Conservation (phyloP, 2,329 filamentous ascomycete species). For the Fusarium pininemorale region DNA sequence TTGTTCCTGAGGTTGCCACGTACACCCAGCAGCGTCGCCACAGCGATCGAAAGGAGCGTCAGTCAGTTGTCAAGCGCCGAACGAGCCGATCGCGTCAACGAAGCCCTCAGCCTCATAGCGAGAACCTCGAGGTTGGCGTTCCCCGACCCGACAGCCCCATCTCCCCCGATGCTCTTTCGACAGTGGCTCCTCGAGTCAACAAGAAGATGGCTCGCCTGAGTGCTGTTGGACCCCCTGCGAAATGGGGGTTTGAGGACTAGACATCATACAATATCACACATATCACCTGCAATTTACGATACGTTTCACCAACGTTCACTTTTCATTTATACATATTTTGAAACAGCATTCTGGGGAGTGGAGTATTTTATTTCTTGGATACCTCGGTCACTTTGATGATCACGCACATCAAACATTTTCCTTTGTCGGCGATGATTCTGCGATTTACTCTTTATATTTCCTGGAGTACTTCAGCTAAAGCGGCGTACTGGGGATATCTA, state of each 20-base stretch:
- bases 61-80: conserved; percentile 17
- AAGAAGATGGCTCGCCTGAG: conserved; percentile 54
- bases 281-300: conserved; percentile 10
- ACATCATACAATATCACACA: not conserved
- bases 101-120: not conserved
- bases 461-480: conserved; percentile 25
- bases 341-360: conserved; percentile 20
- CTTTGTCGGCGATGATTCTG: conserved; percentile 39
- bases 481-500: conserved; percentile 7
- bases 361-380: conserved; percentile 36
- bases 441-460: conserved; percentile 11
- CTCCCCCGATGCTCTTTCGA: conserved; percentile 47
- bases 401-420: conserved; percentile 32
- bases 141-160: conserved; percentile 55
- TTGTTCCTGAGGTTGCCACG: conserved; percentile 25
- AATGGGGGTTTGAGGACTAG: conserved; percentile 39
- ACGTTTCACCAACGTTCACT: conserved; percentile 14
- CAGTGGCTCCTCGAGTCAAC: conserved; percentile 39
- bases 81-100: conserved; percentile 14
- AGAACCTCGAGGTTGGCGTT: conserved; percentile 40
- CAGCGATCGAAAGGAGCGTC: conserved; percentile 10
- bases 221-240: conserved; percentile 43
- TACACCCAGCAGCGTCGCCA: conserved; percentile 29
- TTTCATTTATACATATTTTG: conserved; percentile 19
- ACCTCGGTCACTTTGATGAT: conserved; percentile 34